Evolutionary conservation across 78 protist species (phyloP).

Genomic region (Dictyostelium capitatum): DNA sequence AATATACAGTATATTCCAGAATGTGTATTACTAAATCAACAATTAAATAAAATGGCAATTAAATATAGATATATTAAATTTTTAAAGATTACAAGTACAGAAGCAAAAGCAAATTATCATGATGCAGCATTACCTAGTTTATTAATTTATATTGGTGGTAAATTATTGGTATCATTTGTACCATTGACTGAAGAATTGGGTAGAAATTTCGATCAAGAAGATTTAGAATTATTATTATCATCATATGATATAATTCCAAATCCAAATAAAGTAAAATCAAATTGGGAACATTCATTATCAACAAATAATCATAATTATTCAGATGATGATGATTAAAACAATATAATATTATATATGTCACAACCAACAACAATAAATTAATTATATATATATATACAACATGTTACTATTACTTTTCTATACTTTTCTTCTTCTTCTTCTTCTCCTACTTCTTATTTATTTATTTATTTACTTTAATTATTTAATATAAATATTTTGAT

Average conservation of each 20-base stretch:
- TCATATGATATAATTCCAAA: constrained; percentile 67
- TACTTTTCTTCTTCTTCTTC: background rate
- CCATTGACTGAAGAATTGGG: constrained; percentile 73
- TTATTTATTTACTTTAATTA: background rate
- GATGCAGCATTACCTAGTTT: constrained; percentile 75
- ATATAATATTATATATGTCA: background rate
- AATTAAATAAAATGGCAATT: constrained; percentile 47
- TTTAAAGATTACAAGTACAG: constrained; percentile 53
- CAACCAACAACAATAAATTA: background rate
- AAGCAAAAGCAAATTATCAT: constrained; percentile 63
- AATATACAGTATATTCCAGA: constrained; percentile 56
- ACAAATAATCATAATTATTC: background rate
- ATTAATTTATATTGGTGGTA: constrained; percentile 58
- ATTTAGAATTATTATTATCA: constrained; percentile 50
- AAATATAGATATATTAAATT: constrained; percentile 63
- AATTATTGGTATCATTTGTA: constrained; percentile 59
- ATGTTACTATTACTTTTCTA: background rate
- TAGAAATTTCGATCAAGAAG: constrained; percentile 55
- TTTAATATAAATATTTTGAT: constrained; percentile 77
- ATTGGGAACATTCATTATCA: constrained; percentile 51
- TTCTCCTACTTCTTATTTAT: background rate
- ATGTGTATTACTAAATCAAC: constrained; percentile 63
- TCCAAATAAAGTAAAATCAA: constrained; percentile 19
- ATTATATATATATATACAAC: background rate
- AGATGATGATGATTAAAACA: constrained; percentile 31